Evolutionary conservation across 2,329 filamentous ascomycete genomes (phyloP).

Genomic region (Epichloe glyceriae): DNA sequence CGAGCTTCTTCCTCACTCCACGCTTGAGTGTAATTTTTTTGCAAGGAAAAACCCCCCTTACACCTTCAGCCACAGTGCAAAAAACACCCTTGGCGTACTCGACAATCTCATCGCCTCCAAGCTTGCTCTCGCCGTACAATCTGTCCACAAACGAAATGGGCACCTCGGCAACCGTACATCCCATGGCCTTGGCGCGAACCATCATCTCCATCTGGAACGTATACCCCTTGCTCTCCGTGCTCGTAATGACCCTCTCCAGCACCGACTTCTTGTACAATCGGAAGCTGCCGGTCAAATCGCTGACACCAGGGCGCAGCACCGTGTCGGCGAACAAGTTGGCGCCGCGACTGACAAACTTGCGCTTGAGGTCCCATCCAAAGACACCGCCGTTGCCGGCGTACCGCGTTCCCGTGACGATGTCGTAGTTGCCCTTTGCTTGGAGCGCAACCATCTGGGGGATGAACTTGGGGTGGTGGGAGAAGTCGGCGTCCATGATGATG

Average conservation of each 20-base stretch:
- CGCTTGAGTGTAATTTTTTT: too few relatives aligned
- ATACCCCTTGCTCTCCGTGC: constrained; percentile 92
- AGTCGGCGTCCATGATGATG: constrained; percentile 99
- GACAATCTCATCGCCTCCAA: constrained; percentile 89
- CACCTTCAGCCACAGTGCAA: constrained; percentile 67
- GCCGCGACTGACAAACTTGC: constrained; percentile 70
- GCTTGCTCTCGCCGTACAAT: constrained; percentile 87
- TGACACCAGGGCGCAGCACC: constrained; percentile 82
- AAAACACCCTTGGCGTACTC: constrained; percentile 82
- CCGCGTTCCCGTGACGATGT: constrained; percentile 92
- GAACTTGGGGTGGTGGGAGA: constrained; percentile 98
- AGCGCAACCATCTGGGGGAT: constrained; percentile 84
- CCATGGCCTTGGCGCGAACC: constrained; percentile 93
- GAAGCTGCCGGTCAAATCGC: constrained; percentile 90
- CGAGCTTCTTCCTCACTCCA: too few relatives aligned
- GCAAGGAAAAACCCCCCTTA: too few relatives aligned
- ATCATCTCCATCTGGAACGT: constrained; percentile 99
- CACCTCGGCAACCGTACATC: constrained; percentile 84
- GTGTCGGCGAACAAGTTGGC: constrained; percentile 96
- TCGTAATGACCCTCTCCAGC: constrained; percentile 77
- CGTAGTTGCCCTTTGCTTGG: constrained; percentile 67
- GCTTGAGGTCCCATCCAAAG: constrained; percentile 91
- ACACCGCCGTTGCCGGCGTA: constrained; percentile 86
- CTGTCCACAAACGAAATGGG: constrained; percentile 95
- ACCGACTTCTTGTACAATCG: constrained; percentile 86